A percentile compares a stretch with the other conserved stretches of the same genome.
Conservation (phyloP, 352 stramenopile genomes). For the Phytophthora litchii region DNA sequence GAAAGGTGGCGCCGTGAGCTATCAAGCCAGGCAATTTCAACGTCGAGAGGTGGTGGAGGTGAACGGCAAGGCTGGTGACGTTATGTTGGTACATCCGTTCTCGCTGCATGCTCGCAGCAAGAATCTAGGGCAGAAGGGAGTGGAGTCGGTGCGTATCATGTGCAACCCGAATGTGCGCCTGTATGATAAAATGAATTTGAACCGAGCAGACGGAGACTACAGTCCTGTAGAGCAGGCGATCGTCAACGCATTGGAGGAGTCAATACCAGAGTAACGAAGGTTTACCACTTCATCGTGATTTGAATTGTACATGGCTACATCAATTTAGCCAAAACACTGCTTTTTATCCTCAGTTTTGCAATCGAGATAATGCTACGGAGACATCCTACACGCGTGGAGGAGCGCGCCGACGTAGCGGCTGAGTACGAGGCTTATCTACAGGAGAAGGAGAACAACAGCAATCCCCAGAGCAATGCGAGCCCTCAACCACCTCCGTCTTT, state of each 20-base stretch:
- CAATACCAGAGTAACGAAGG: no score
- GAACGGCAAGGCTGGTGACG: slow-evolving; percentile 66
- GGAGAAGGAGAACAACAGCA: slow-evolving; percentile 49
- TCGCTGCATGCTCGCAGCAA: slow-evolving; percentile 79
- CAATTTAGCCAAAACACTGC: background rate
- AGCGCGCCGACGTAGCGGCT: slow-evolving; percentile 67
- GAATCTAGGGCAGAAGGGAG: slow-evolving; percentile 57
- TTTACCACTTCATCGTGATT: no score
- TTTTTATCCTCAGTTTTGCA: slow-evolving; percentile 16
- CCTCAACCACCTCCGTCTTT: slow-evolving; percentile 2
- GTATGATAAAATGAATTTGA: slow-evolving; percentile 52
- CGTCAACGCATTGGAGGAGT: slow-evolving; percentile 40
- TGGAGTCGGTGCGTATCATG: slow-evolving; percentile 71
- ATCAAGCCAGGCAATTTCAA: slow-evolving; percentile 38
- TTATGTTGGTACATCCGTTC: slow-evolving; percentile 85
- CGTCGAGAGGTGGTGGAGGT: slow-evolving; percentile 62
- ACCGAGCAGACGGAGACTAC: slow-evolving; percentile 35
- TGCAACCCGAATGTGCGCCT: slow-evolving; percentile 71
- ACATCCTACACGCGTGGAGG: slow-evolving; percentile 68
- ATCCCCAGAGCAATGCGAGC: slow-evolving; percentile 4
- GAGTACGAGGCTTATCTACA: slow-evolving; percentile 75
- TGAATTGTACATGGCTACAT: slow-evolving; percentile 1
- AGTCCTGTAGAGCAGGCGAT: slow-evolving; percentile 56
- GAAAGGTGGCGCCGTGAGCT: slow-evolving; percentile 63
- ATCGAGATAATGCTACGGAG: slow-evolving; percentile 18